These are phyloP conservation scores for Colletotrichum tropicale DNA, from an alignment of 2,329 filamentous ascomycete species.

Conservation along the genomic window DNA sequence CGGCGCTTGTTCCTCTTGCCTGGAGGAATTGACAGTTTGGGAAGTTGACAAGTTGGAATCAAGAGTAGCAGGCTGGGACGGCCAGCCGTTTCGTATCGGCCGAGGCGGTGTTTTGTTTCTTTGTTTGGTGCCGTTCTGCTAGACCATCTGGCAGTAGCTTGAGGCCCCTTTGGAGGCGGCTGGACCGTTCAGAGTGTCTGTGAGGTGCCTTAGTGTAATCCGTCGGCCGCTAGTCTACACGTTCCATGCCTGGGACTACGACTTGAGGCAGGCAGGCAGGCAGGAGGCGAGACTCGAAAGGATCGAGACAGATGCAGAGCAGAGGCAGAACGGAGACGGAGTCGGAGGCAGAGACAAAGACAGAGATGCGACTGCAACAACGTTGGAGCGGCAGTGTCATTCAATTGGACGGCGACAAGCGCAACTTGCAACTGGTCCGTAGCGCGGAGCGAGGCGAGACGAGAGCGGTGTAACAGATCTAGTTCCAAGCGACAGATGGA, in stretches of 20 bases:
- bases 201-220: slow-evolving; percentile 11
- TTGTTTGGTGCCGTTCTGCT: not conserved
- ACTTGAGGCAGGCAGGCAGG: not conserved
- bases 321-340: not conserved
- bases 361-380: not conserved
- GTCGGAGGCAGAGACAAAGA: not conserved
- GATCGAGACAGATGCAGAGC: not conserved
- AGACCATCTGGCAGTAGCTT: not conserved
- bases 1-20: slow-evolving; percentile 7
- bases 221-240: not conserved
- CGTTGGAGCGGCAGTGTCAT: not conserved
- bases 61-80: not conserved
- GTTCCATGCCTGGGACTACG: not conserved
- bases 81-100: slow-evolving; percentile 18
- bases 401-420: not conserved
- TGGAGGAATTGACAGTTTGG: not conserved
- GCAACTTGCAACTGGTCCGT: not conserved
- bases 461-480: slow-evolving; percentile 9
- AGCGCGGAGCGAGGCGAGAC: not conserved
- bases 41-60: not conserved
- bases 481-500: slow-evolving; percentile 7
- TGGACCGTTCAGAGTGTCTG: slow-evolving; percentile 1
- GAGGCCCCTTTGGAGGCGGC: not conserved
- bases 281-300: not conserved
- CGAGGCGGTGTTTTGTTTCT: slow-evolving; percentile 19